Evolutionary conservation across 768 basidiomycete species (phyloP), one percentile per base, ranked within the genome.

Genomic region (Antrodiella citrinella): DNA sequence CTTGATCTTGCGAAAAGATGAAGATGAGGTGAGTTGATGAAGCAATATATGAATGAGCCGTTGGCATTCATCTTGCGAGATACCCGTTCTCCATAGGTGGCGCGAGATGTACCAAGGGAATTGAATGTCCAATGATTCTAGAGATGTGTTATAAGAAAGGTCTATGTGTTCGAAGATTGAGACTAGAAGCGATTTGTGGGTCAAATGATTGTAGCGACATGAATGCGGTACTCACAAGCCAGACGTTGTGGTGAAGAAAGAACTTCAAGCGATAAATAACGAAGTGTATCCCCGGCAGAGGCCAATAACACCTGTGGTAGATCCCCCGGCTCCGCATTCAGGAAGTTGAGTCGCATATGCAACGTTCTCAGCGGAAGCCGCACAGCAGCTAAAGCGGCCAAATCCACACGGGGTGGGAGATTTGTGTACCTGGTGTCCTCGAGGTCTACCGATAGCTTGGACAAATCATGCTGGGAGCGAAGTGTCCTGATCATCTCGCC

Each of bases 401-500:
- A 10, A 19, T 43, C 41, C 41, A 22, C n/a, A 5, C n/a, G 15
- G 9, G 41, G 19, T 7, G 30, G 30, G 7, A 43, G 5, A 43
- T n/a, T 19, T 4, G 42, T 12, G 26, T 22, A 51, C 10, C 19
- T 20, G 44, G 24, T 44, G 21, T 54, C 25, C 46, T 41, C 20
- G 24, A 47, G 26, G 21, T 51, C 50, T 3, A 54, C 18, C 11
- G 41, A 35, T 4, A 54, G 35, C 9, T n/a, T 26, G 15, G 39
- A 44, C 1, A 54, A 39, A 2, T 30, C 12, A 4, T 1, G 23
- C 12, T 47, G 40, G 4, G 20, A 5, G 21, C 35, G 10, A n/a
- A 54, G 26, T 1, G 39, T 24, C 10, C 23, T 13, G 2, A 48
- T 19, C 41, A 54, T 40, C 5, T 54, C 50, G 19, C 40, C 4